phyloP scores from a whole-genome alignment of 139 green algal species.

The Bryopsis sp. region DNA sequence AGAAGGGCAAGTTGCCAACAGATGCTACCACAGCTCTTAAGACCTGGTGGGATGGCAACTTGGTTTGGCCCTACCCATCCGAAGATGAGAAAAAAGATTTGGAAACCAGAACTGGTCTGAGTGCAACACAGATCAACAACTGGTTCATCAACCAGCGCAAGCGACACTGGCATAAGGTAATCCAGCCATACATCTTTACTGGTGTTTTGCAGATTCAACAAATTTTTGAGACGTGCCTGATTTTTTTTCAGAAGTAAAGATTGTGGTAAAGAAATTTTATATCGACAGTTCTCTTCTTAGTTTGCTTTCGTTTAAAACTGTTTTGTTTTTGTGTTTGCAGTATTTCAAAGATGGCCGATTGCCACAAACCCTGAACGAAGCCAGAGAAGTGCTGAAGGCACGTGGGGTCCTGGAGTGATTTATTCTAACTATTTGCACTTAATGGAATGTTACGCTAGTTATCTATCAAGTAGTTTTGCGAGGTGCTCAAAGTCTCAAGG shows the following conservation, averaged over 20 bases:
- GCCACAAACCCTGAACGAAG: conserved; percentile 6
- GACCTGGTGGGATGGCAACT: conserved; percentile 27
- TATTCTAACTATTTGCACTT: too few relatives aligned
- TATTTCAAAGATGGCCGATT: conserved; percentile 16
- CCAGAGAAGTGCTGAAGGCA: too few relatives aligned
- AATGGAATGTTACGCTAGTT: too few relatives aligned
- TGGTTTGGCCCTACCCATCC: conserved; percentile 34
- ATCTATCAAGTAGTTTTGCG: too few relatives aligned
- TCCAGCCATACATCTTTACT: too few relatives aligned
- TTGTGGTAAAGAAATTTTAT: too few relatives aligned
- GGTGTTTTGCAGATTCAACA: too few relatives aligned
- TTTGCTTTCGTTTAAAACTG: too few relatives aligned
- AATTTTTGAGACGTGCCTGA: too few relatives aligned
- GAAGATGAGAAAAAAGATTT: conserved; percentile 40
- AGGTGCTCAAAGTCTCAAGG: too few relatives aligned
- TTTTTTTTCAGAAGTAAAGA: background rate
- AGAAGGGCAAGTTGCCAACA: conserved; percentile 28
- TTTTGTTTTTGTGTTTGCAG: background rate
- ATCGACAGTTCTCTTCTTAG: too few relatives aligned
- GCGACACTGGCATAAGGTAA: conserved; percentile 45
- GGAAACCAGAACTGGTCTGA: conserved; percentile 25
- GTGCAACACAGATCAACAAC: conserved; percentile 48
- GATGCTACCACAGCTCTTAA: conserved; percentile 19
- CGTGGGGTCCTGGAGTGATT: too few relatives aligned
- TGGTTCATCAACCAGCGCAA: conserved; percentile 67